A percentile compares a stretch with the other conserved stretches of the same genome.
These are phyloP conservation scores for Xylariales sp. DNA, from an alignment of 2,329 filamentous ascomycete genomes.

Conservation along the genomic window DNA sequence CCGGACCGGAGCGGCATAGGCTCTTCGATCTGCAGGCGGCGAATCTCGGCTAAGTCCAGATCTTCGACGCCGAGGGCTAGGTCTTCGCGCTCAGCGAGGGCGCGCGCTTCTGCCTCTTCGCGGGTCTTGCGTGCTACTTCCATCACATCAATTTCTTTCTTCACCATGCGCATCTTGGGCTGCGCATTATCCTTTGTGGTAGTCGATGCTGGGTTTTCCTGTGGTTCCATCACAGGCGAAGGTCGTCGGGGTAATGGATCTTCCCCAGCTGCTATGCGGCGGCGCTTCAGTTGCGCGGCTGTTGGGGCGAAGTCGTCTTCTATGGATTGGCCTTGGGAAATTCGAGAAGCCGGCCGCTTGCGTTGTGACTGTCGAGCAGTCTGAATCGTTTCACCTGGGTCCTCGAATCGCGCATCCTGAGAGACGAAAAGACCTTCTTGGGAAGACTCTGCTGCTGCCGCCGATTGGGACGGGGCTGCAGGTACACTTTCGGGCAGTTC, in stretches of 20 bases:
- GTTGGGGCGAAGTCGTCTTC: conserved; percentile 73
- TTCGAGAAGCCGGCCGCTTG: conserved; percentile 42
- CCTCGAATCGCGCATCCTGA: conserved; percentile 34
- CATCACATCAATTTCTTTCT: conserved; percentile 63
- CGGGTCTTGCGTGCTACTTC: conserved; percentile 57
- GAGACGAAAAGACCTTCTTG: conserved; percentile 52
- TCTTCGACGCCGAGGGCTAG: conserved; percentile 51
- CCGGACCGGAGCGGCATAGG: conserved; percentile 60
- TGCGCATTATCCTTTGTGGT: conserved; percentile 40
- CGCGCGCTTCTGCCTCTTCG: conserved; percentile 63
- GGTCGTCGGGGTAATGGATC: conserved; percentile 35
- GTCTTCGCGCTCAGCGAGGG: conserved; percentile 49
- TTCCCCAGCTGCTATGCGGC: conserved; percentile 58
- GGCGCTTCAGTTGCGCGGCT: conserved; percentile 73
- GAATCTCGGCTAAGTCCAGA: conserved; percentile 69
- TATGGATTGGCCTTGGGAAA: conserved; percentile 46
- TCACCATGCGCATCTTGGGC: conserved; percentile 35
- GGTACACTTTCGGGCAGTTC: conserved; percentile 24
- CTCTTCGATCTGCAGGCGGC: conserved; percentile 70
- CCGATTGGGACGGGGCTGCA: conserved; percentile 8
- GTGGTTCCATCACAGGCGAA: conserved; percentile 14
- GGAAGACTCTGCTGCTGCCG: conserved; percentile 27
- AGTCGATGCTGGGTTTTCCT: conserved; percentile 20
- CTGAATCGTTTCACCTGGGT: conserved; percentile 17
- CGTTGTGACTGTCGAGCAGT: conserved; percentile 27